phyloP scores from a whole-genome alignment of 73 alveolate species.

The Symbiodinium pilosum region DNA sequence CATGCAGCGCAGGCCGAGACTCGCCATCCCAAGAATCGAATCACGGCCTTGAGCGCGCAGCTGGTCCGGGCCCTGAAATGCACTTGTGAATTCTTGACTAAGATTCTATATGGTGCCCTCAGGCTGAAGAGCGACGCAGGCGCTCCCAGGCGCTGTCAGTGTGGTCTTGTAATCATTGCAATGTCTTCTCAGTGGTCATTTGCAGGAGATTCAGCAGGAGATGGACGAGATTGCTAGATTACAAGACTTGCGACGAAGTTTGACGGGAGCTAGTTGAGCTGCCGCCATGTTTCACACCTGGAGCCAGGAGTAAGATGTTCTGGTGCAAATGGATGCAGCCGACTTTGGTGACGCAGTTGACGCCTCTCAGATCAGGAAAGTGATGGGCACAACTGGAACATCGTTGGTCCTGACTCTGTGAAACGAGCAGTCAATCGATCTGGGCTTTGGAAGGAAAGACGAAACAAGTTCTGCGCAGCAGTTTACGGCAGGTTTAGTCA shows the following conservation, averaged over 20 bases:
- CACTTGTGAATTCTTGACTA: too few species aligned
- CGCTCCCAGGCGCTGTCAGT: not conserved
- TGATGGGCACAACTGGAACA: too few species aligned
- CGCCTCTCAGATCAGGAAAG: too few species aligned
- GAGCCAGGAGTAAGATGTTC: not conserved
- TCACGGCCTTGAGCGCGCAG: not conserved
- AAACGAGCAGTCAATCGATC: too few species aligned
- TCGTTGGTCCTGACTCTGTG: too few species aligned
- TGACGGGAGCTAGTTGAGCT: constrained; percentile 4
- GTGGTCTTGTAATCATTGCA: not conserved
- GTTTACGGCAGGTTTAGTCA: too few species aligned
- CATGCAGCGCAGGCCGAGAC: not conserved
- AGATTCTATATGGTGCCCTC: not conserved
- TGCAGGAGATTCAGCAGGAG: constrained; percentile 54
- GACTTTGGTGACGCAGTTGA: too few species aligned
- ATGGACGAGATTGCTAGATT: constrained; percentile 32
- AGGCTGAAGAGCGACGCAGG: constrained; percentile 42
- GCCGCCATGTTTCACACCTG: not conserved
- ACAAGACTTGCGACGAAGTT: not conserved
- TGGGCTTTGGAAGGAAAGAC: too few species aligned
- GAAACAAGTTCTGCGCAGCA: too few species aligned
- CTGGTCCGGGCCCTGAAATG: not conserved
- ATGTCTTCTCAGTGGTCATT: not conserved
- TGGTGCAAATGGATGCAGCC: not conserved
- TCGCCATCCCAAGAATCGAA: not conserved